These are phyloP conservation scores for Globisporangium mamillatum DNA, from an alignment of 352 stramenopile species.

Conservation along the genomic window DNA sequence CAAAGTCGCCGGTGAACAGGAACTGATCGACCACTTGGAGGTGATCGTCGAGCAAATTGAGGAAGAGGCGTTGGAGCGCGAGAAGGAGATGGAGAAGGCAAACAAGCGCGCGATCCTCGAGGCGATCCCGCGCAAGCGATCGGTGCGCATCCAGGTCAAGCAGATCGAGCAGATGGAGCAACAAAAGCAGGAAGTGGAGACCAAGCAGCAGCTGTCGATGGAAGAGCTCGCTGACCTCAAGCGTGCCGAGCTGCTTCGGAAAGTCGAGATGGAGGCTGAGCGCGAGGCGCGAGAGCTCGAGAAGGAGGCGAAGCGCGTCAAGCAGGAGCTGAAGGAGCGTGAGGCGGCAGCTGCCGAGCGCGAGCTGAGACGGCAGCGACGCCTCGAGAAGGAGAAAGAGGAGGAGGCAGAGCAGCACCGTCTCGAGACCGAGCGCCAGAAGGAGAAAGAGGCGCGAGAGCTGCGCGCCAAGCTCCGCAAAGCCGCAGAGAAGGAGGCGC, in stretches of 20 bases:
- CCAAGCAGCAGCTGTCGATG: conserved; percentile 49
- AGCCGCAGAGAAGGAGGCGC: conserved; percentile 24
- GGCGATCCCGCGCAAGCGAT: conserved; percentile 80
- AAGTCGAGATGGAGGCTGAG: conserved; percentile 65
- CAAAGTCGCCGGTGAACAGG: conserved; percentile 69
- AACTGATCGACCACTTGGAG: conserved; percentile 73
- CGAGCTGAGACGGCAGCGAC: conserved; percentile 50
- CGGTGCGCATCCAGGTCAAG: conserved; percentile 81
- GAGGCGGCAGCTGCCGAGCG: conserved; percentile 51
- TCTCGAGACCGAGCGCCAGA: conserved; percentile 37
- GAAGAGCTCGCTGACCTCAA: conserved; percentile 73
- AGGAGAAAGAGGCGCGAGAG: conserved; percentile 52
- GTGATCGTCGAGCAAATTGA: conserved; percentile 81
- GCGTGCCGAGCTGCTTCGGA: conserved; percentile 59
- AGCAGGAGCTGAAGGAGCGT: conserved; percentile 54
- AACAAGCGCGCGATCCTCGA: conserved; percentile 79
- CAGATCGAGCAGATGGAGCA: conserved; percentile 80
- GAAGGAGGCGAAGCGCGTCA: conserved; percentile 42
- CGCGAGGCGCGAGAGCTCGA: conserved; percentile 53
- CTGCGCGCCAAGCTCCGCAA: conserved; percentile 48
- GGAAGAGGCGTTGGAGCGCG: conserved; percentile 48
- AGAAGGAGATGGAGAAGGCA: conserved; percentile 64
- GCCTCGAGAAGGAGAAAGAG: conserved; percentile 59
- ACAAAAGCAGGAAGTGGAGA: conserved; percentile 54
- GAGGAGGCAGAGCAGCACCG: conserved; percentile 33